phyloP scores from a whole-genome alignment of 1,284 basidiomycete species.

The Ceratobasidium sp. region DNA sequence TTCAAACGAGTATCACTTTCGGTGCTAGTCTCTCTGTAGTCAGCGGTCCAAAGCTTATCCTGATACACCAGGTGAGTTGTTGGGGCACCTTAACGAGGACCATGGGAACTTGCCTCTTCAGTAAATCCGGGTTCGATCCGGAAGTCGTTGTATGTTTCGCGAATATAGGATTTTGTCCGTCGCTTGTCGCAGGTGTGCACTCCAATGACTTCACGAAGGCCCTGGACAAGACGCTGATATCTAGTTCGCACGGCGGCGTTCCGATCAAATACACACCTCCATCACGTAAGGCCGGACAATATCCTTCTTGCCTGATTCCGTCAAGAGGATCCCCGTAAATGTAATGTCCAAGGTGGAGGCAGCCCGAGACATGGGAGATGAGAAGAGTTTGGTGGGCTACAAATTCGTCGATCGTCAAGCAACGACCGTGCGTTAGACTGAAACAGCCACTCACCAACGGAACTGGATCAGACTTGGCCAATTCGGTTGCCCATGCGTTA shows the following conservation, averaged over 20 bases:
- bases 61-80: neutral
- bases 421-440: neutral
- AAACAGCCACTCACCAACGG: neutral
- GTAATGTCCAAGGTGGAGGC: constrained; percentile 70
- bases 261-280: constrained; percentile 58
- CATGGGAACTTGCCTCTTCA: constrained; percentile 55
- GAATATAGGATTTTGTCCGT: constrained; percentile 61
- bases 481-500: constrained; percentile 65
- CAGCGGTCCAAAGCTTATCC: constrained; percentile 71
- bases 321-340: constrained; percentile 57
- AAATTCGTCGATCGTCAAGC: constrained; percentile 56
- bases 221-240: constrained; percentile 49
- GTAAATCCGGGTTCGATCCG: constrained; percentile 69
- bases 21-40: constrained; percentile 66
- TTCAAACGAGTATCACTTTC: constrained; percentile 61
- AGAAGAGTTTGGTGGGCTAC: constrained; percentile 66
- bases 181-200: constrained; percentile 78
- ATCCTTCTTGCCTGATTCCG: constrained; percentile 40
- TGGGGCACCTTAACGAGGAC: too few species aligned
- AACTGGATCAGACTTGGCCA: constrained; percentile 40
- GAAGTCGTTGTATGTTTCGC: constrained; percentile 64
- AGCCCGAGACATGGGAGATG: constrained; percentile 76
- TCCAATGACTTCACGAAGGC: constrained; percentile 71
- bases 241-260: neutral
- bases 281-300: constrained; percentile 53